These are phyloP conservation scores for Gleditsia sinensis DNA, from an alignment of 306 rosid species.

Conservation along the genomic window DNA sequence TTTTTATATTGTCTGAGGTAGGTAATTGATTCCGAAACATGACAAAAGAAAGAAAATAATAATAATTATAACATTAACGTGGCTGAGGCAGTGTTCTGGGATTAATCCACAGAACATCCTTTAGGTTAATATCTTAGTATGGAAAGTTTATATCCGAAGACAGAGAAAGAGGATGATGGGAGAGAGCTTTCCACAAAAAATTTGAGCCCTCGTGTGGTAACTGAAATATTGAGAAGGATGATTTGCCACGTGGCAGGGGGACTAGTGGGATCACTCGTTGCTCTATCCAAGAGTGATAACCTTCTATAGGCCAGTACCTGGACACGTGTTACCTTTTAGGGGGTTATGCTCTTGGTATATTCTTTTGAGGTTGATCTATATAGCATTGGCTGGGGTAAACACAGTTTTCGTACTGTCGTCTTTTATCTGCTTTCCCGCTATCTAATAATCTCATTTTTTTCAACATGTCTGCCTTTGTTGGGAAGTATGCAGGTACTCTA, in stretches of 20 bases:
- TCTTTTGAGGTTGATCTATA: slow-evolving; percentile 43
- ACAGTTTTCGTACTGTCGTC: slow-evolving; percentile 36
- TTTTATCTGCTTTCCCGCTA: background rate
- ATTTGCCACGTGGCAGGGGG: slow-evolving; percentile 50
- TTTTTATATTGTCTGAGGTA: background rate
- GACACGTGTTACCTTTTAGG: slow-evolving; percentile 48
- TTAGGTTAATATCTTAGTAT: background rate
- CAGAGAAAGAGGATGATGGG: slow-evolving; percentile 31
- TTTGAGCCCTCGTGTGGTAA: background rate
- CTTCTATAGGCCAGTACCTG: slow-evolving; percentile 44
- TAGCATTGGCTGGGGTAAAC: slow-evolving; percentile 30
- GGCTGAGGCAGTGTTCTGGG: slow-evolving; percentile 16
- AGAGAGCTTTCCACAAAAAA: slow-evolving; percentile 41
- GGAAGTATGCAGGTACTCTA: slow-evolving; percentile 66
- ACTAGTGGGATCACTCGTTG: slow-evolving; percentile 55
- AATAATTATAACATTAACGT: background rate
- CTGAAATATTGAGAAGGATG: slow-evolving; percentile 13
- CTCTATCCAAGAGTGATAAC: slow-evolving; percentile 55
- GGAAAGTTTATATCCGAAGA: background rate
- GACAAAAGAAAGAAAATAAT: background rate
- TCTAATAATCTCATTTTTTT: background rate
- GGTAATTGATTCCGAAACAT: background rate
- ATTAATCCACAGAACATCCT: slow-evolving; percentile 30
- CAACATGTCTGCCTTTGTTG: slow-evolving; percentile 73
- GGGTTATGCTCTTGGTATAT: slow-evolving; percentile 43